phyloP scores from a whole-genome alignment of 1,284 basidiomycete species.

The Pholiota adiposa region DNA sequence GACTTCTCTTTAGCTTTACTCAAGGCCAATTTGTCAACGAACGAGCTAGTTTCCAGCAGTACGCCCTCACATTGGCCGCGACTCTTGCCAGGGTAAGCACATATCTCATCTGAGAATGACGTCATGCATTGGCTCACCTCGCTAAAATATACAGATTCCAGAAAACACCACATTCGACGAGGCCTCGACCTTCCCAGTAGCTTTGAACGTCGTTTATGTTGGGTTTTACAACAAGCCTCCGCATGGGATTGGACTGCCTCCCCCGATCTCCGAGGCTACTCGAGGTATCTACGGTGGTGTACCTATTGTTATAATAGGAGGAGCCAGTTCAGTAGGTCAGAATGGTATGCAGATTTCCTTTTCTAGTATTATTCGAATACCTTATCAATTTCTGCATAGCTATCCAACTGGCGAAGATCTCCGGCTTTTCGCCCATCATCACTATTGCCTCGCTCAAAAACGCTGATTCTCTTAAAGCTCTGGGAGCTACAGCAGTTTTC shows the following conservation, averaged over 20 bases:
- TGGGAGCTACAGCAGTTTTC: slow-evolving; percentile 56
- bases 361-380: background rate
- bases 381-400: slow-evolving; percentile 29
- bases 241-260: slow-evolving; percentile 30
- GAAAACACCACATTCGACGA: slow-evolving; percentile 44
- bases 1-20: slow-evolving; percentile 37
- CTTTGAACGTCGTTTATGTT: slow-evolving; percentile 37
- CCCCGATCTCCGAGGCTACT: slow-evolving; percentile 32
- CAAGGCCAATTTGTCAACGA: slow-evolving; percentile 41
- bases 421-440: slow-evolving; percentile 54
- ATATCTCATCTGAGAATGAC: background rate
- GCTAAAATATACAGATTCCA: slow-evolving; percentile 38
- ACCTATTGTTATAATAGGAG: slow-evolving; percentile 38
- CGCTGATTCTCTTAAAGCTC: slow-evolving; percentile 41
- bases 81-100: slow-evolving; percentile 44
- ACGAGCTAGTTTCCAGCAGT: slow-evolving; percentile 52
- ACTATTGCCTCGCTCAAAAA: slow-evolving; percentile 50
- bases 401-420: slow-evolving; percentile 53
- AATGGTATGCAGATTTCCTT: slow-evolving; percentile 28
- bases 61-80: slow-evolving; percentile 44
- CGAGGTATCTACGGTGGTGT: slow-evolving; percentile 37
- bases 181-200: slow-evolving; percentile 38
- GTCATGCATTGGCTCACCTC: background rate
- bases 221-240: slow-evolving; percentile 35
- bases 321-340: slow-evolving; percentile 36